Evolutionary conservation across 83 land plant genomes (phyloP).

Genomic region (Picea engelmannii): DNA sequence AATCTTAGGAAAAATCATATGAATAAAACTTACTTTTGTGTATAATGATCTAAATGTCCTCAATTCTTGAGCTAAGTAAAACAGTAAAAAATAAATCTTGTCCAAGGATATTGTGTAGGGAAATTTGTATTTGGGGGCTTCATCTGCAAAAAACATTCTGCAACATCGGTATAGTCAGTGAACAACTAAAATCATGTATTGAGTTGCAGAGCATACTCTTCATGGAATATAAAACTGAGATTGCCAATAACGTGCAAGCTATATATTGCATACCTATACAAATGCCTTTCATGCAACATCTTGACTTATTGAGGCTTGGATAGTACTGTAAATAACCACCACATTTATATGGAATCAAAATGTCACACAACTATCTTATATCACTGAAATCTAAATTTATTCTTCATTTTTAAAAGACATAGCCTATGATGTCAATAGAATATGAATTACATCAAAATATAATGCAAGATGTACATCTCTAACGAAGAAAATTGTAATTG

Average conservation of each 20-base stretch:
- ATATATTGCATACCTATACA: slow-evolving; percentile 70
- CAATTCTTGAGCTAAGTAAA: neutral
- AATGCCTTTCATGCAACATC: slow-evolving; percentile 92
- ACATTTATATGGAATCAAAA: neutral
- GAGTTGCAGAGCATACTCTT: neutral
- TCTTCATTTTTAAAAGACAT: neutral
- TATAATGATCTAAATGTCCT: neutral
- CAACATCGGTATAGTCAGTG: neutral
- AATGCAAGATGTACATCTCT: neutral
- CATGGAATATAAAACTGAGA: no score
- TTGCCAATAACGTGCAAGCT: neutral
- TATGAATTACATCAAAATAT: neutral
- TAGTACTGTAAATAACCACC: slow-evolving; percentile 52
- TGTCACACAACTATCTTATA: neutral
- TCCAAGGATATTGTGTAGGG: slow-evolving; percentile 90
- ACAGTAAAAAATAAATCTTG: neutral
- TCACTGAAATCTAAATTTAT: neutral
- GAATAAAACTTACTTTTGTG: neutral
- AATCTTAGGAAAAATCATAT: slow-evolving; percentile 25
- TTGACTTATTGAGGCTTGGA: slow-evolving; percentile 92
- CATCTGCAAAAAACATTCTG: slow-evolving; percentile 97
- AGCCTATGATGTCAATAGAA: neutral
- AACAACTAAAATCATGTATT: neutral
- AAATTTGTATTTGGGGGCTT: slow-evolving; percentile 78
- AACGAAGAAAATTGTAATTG: neutral